These are phyloP conservation scores for Davidsoniella australis DNA, from an alignment of 2,329 filamentous ascomycete genomes.

Conservation along the genomic window DNA sequence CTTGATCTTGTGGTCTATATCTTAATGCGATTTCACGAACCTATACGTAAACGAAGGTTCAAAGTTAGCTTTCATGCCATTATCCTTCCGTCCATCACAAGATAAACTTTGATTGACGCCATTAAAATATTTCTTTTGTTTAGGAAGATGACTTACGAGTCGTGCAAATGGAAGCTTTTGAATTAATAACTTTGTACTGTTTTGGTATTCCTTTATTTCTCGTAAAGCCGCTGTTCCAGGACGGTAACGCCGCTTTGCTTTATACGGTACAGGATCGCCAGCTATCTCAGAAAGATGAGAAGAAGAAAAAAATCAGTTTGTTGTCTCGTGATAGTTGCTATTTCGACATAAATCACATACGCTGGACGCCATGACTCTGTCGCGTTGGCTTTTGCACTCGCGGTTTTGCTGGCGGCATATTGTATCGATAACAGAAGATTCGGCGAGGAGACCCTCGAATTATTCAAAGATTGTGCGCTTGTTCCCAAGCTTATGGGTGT, in stretches of 20 bases:
- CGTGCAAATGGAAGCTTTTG: conserved; percentile 65
- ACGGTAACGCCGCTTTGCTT: conserved; percentile 46
- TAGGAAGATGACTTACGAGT: conserved; percentile 33
- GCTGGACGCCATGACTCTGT: conserved; percentile 6
- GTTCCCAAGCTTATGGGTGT: too few relatives aligned
- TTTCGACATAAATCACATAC: not conserved
- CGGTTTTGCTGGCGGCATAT: conserved; percentile 10
- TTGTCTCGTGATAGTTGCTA: not conserved
- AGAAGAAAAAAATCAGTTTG: not conserved
- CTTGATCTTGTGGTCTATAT: conserved; percentile 43
- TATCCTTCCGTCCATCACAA: not conserved
- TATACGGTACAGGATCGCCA: conserved; percentile 53
- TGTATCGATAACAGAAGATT: not conserved
- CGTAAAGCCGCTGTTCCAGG: conserved; percentile 75
- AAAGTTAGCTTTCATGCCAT: not conserved
- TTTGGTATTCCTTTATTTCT: conserved; percentile 85
- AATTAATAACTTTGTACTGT: conserved; percentile 72
- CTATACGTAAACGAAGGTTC: conserved; percentile 19
- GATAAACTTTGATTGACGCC: not conserved
- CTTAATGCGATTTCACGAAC: conserved; percentile 57
- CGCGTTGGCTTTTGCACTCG: conserved; percentile 6
- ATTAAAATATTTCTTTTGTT: not conserved
- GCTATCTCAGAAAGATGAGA: conserved; percentile 28
- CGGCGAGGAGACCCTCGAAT: too few relatives aligned
- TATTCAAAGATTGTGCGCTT: too few relatives aligned